Evolutionary conservation across 495 filamentous ascomycete species (phyloP), one percentile per base, ranked within the genome.

Genomic region (Paragyromitra xinjiangensis): DNA sequence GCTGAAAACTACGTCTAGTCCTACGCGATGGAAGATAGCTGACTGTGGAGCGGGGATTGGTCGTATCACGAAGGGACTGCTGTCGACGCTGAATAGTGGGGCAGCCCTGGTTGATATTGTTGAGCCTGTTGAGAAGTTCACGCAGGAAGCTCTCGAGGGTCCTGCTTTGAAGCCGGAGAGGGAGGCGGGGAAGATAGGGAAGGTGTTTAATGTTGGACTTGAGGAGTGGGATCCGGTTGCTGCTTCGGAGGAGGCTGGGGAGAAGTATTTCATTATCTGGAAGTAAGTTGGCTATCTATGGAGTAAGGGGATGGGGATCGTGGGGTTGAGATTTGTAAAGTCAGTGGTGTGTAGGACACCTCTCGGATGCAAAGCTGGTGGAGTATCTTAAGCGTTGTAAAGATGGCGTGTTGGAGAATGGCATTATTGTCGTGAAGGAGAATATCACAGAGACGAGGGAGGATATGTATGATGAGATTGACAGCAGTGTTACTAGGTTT

Each of bases 281-380:
- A 82, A 80, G 81, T 82, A 74, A 74, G 81, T 82, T 78, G 29
- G 24, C 16, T 37, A 22, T 29, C 19, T 40, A n/a, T 58, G 16
- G 19, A 26, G 39, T 39, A 14, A 19, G 44, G 22, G 39, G n/a
- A n/a, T 44, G 16, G 7, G 34, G 12, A 58, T n/a, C 5, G 22
- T 39, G 37, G 45, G 34, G 65, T 26, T 62, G 61, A 63, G 51
- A 34, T 40, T 63, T 37, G n/a, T 65, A 22, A 88, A 92, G 89
- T 61, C 95, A 98, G 84, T 97, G 94, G 94, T 98, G 94, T 84
- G 84, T 96, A n/a, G 93, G 93, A 16, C 92, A 97, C 82, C 84
- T 98, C 65, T 94, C 90, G n/a, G 95, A 97, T 84, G 80, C 80
- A 48, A 90, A 97, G 83, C 82, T 98, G 24, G 88, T 90, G 24